These are phyloP conservation scores for Suhomyces emberorum DNA, from an alignment of 805 yeast genomes.

Conservation along the genomic window DNA sequence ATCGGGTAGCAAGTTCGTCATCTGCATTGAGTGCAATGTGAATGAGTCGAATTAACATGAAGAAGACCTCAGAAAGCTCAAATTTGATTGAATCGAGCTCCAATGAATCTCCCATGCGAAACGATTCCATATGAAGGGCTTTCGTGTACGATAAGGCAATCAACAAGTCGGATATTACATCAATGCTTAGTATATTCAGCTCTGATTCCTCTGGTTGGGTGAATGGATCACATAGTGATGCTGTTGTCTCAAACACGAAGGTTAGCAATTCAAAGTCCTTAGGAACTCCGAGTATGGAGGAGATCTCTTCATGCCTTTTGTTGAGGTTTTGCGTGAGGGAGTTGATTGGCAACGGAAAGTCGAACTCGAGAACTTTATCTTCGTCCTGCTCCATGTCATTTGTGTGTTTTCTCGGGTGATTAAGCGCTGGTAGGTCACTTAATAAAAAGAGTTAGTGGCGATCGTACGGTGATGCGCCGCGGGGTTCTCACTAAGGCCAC, in stretches of 20 bases:
- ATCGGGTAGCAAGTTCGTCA: constrained; percentile 41
- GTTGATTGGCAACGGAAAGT: constrained; percentile 3
- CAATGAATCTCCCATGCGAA: constrained; percentile 3
- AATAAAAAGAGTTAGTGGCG: too few species aligned
- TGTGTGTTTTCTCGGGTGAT: too few species aligned
- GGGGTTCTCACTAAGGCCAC: too few species aligned
- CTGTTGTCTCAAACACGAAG: constrained; percentile 10
- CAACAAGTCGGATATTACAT: constrained; percentile 50
- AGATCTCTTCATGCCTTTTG: constrained; percentile 4
- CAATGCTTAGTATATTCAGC: constrained; percentile 50
- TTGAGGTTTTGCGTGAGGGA: constrained; percentile 3
- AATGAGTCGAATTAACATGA: constrained; percentile 36
- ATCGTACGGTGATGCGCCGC: too few species aligned
- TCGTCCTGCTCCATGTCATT: too few species aligned
- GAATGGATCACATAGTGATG: constrained; percentile 51
- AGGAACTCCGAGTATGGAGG: constrained; percentile 1
- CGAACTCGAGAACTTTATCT: constrained; percentile 8
- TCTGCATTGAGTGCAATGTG: constrained; percentile 36
- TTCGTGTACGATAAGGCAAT: constrained; percentile 34
- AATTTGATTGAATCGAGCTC: constrained; percentile 30
- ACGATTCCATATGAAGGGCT: constrained; percentile 4
- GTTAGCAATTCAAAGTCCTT: constrained; percentile 3
- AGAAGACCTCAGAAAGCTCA: constrained; percentile 33
- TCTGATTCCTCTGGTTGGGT: constrained; percentile 69
- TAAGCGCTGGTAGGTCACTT: too few species aligned